Evolutionary conservation across 768 basidiomycete genomes (phyloP).

Genomic region (Xanthoconium stramineum): DNA sequence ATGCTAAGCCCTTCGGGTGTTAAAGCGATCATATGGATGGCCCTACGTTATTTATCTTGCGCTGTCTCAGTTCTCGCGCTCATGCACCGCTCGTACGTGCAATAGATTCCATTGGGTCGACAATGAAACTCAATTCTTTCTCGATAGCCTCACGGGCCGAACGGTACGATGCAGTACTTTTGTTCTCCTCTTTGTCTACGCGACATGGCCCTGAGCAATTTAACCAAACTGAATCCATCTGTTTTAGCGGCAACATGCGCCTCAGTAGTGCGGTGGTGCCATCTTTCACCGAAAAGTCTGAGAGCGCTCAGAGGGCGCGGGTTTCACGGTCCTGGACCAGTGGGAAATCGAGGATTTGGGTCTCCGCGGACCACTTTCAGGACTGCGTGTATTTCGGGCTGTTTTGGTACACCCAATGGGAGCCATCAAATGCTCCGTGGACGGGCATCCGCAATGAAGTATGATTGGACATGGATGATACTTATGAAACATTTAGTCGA

Average conservation of each 20-base stretch:
- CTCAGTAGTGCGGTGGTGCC: not conserved
- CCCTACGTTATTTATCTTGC: constrained; percentile 3
- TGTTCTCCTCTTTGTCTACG: constrained; percentile 6
- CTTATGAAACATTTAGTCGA: constrained; percentile 19
- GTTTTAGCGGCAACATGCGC: not conserved
- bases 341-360: constrained; percentile 5
- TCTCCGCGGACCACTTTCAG: constrained; percentile 26
- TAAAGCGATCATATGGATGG: not conserved
- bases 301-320: not conserved
- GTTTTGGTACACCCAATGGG: constrained; percentile 14
- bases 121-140: not conserved
- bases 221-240: constrained; percentile 1
- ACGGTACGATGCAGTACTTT: not conserved
- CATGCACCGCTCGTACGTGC: not conserved
- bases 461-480: constrained; percentile 16
- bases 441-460: constrained; percentile 21
- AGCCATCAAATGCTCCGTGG: constrained; percentile 18
- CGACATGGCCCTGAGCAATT: constrained; percentile 9
- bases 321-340: constrained; percentile 4
- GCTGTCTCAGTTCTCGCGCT: constrained; percentile 9
- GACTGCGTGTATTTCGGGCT: constrained; percentile 14
- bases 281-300: constrained; percentile 7
- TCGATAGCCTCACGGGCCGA: not conserved
- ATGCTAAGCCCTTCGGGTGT: not conserved
- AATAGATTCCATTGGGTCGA: not conserved